Conservation (phyloP, 768 basidiomycete species). For the Tylopilus rubrobrunneus region DNA sequence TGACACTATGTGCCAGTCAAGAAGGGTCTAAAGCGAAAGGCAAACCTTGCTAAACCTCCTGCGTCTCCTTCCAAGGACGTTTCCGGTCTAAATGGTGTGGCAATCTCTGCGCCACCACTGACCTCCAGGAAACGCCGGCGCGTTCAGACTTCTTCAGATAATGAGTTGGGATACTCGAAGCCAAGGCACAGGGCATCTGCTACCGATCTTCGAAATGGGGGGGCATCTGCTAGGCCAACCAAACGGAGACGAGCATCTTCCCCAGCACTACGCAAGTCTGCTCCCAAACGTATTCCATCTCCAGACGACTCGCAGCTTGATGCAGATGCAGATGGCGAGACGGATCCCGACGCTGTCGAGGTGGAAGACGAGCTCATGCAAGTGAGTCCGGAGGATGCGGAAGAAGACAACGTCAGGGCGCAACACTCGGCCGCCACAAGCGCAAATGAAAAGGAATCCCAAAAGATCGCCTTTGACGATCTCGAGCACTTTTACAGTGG, state of each 20-base stretch:
- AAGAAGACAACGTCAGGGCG: constrained; percentile 10
- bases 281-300: constrained; percentile 19
- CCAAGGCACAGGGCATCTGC: constrained; percentile 12
- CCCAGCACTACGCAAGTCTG: constrained; percentile 22
- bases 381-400: constrained; percentile 19
- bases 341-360: constrained; percentile 35
- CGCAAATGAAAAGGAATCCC: constrained; percentile 1
- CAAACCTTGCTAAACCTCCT: constrained; percentile 9
- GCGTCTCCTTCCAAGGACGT: constrained; percentile 6
- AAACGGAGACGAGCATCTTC: constrained; percentile 30
- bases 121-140: constrained; percentile 27
- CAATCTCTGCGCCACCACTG: constrained; percentile 19
- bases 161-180: constrained; percentile 7
- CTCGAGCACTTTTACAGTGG: constrained; percentile 29
- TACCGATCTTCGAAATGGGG: constrained; percentile 4
- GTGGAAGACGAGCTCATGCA: constrained; percentile 34
- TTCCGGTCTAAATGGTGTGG: constrained; percentile 5
- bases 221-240: background rate
- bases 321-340: constrained; percentile 32
- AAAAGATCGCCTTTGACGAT: constrained; percentile 24
- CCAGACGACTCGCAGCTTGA: constrained; percentile 29
- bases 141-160: constrained; percentile 2
- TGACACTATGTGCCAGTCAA: constrained; percentile 15
- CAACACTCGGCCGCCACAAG: background rate
- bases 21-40: constrained; percentile 18